These are phyloP conservation scores for Tephrocybe sp. DNA, from an alignment of 768 basidiomycete genomes.

Conservation along the genomic window DNA sequence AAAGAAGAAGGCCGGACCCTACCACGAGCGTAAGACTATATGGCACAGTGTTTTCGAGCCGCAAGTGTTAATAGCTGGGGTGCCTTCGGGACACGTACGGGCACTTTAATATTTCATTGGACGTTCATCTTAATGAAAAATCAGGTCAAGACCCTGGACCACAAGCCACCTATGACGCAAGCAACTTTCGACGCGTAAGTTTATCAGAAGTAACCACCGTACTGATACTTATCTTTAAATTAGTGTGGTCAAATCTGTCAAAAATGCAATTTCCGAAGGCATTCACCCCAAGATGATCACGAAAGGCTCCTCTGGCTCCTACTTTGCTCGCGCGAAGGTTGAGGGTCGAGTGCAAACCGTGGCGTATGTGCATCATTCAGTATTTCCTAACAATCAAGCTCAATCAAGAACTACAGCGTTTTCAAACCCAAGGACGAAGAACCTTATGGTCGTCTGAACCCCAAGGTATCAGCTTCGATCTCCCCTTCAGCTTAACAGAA, in stretches of 20 bases:
- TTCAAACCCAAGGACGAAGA: conserved; percentile 94
- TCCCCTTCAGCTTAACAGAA: neutral
- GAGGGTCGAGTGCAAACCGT: conserved; percentile 77
- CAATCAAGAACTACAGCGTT: conserved; percentile 42
- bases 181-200: conserved; percentile 69
- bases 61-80: conserved; percentile 33
- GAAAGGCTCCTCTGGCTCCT: conserved; percentile 88
- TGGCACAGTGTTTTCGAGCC: conserved; percentile 83
- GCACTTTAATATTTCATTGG: neutral
- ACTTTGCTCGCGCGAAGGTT: conserved; percentile 84
- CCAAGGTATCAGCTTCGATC: conserved; percentile 50
- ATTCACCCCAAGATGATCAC: conserved; percentile 89
- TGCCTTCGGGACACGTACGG: conserved; percentile 36
- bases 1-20: conserved; percentile 68
- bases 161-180: conserved; percentile 72
- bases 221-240: conserved; percentile 3
- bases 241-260: conserved; percentile 64
- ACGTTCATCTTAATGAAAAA: neutral
- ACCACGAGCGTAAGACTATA: conserved; percentile 67
- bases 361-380: conserved; percentile 50
- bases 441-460: conserved; percentile 85
- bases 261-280: conserved; percentile 67
- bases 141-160: conserved; percentile 79
- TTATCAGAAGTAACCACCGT: neutral
- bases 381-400: neutral